These are phyloP conservation scores for Fragaria ananassa DNA, from an alignment of 306 rosid genomes.

Conservation along the genomic window DNA sequence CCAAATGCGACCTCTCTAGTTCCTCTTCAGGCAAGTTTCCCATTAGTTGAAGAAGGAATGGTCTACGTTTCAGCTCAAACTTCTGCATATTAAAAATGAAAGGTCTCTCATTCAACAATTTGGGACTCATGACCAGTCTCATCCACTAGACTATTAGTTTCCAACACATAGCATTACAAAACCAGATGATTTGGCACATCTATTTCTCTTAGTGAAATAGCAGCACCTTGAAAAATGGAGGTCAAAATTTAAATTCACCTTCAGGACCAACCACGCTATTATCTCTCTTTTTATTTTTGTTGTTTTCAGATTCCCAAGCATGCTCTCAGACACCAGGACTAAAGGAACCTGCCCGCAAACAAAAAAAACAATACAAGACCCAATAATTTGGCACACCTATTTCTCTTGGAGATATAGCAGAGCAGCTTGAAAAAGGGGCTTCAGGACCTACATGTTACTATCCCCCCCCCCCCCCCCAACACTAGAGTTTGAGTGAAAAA, in stretches of 20 bases:
- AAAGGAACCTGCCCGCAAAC: too few species aligned
- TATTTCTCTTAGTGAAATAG: not conserved
- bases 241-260: not conserved
- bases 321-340: conserved; percentile 1
- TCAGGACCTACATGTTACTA: not conserved
- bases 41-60: conserved; percentile 73
- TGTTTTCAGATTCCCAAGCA: not conserved
- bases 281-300: not conserved
- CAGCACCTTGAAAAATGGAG: not conserved
- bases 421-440: too few species aligned
- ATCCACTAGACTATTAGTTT: not conserved
- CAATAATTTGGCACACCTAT: not conserved
- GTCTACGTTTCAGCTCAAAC: conserved; percentile 87
- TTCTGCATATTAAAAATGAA: conserved; percentile 47
- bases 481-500: not conserved
- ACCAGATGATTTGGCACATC: not conserved
- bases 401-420: too few species aligned
- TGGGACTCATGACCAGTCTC: not conserved
- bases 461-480: too few species aligned
- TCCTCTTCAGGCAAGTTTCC: conserved; percentile 86
- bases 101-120: conserved; percentile 3
- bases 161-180: not conserved
- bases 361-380: not conserved
- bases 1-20: conserved; percentile 68
- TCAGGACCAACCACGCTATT: not conserved